Percentiles rank a stretch among this genome's conserved stretches.
These are phyloP conservation scores for Nidula microcarpa DNA, from an alignment of 768 basidiomycete species.

Conservation along the genomic window DNA sequence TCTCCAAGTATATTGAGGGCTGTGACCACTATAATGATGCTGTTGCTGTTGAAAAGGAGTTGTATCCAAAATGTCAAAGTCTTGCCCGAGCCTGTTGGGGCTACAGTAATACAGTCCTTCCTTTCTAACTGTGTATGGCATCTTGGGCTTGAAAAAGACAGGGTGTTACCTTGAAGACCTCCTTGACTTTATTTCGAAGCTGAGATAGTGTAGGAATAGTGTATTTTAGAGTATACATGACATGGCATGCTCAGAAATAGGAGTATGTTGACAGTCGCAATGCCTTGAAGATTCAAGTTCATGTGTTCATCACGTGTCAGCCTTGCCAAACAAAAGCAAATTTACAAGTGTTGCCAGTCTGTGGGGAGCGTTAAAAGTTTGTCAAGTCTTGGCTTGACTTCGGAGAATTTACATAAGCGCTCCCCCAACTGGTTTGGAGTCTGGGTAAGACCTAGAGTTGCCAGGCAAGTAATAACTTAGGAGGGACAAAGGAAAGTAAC, in stretches of 20 bases:
- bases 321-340: background rate
- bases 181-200: background rate
- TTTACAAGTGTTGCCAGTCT: background rate
- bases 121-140: constrained; percentile 5
- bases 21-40: constrained; percentile 12
- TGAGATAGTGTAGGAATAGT: background rate
- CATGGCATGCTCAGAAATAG: background rate
- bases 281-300: background rate
- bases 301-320: too few species aligned
- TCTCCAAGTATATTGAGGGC: constrained; percentile 12
- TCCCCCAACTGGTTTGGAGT: background rate
- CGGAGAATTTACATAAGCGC: background rate
- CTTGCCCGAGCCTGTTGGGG: constrained; percentile 17
- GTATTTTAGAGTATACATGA: background rate
- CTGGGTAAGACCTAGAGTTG: too few species aligned
- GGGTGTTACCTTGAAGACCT: background rate
- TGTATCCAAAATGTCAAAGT: constrained; percentile 19
- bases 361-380: background rate
- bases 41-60: constrained; percentile 9
- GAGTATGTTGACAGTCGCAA: background rate
- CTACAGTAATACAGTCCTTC: constrained; percentile 4
- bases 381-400: background rate
- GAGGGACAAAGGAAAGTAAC: too few species aligned
- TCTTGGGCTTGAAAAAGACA: constrained; percentile 4
- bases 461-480: too few species aligned